Evolutionary conservation across 441 rosid genomes (phyloP).

Genomic region (Eugenia klotzschiana): DNA sequence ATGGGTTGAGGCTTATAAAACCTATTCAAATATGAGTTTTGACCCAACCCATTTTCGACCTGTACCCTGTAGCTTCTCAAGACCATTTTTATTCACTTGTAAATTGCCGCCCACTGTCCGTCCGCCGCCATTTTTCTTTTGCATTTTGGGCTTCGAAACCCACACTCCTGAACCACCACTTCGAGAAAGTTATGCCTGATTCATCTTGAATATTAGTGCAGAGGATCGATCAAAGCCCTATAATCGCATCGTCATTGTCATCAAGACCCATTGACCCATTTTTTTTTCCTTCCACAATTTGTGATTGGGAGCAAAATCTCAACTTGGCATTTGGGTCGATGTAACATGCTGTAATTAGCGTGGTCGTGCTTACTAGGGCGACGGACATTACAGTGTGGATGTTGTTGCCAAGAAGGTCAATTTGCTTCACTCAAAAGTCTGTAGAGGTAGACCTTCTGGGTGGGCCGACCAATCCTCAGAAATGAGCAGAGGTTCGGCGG

Average conservation of each 20-base stretch:
- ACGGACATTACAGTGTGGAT: constrained; percentile 88
- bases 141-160: neutral
- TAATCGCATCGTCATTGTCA: neutral
- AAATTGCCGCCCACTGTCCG: too few species aligned
- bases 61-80: too few species aligned
- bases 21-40: too few species aligned
- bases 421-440: neutral
- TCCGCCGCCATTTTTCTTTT: neutral
- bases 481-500: neutral
- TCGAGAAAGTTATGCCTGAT: neutral
- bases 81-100: too few species aligned
- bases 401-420: constrained; percentile 73
- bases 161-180: neutral
- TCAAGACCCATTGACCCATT: too few species aligned
- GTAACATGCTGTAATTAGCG: neutral
- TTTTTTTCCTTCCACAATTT: neutral
- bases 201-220: neutral
- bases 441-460: neutral
- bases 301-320: neutral
- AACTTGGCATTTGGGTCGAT: neutral
- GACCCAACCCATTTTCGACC: too few species aligned
- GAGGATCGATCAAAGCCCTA: neutral
- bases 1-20: too few species aligned
- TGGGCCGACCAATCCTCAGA: neutral
- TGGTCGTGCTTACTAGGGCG: neutral